phyloP scores from a whole-genome alignment of 164 flowering plant species.

The Nelumbo lutea region DNA sequence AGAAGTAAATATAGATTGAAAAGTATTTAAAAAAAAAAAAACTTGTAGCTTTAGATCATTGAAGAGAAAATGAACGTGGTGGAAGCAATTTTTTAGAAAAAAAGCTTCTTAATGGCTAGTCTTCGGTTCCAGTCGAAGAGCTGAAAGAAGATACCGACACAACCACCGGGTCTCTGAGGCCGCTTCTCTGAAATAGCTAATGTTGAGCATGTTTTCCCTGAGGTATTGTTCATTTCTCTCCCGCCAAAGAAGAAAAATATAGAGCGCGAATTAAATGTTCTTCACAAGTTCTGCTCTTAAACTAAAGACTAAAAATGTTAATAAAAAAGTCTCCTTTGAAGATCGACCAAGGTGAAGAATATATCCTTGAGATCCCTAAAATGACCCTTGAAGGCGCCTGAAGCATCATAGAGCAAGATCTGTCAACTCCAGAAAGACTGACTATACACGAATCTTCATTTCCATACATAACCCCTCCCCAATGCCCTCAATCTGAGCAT shows the following conservation, averaged over 20 bases:
- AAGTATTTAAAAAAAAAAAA: not conserved
- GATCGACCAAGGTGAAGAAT: not conserved
- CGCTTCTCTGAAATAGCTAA: conserved; percentile 65
- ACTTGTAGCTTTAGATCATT: too few species aligned
- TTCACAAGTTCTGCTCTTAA: not conserved
- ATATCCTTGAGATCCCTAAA: not conserved
- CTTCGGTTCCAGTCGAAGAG: conserved; percentile 83
- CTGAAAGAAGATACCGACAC: conserved; percentile 29
- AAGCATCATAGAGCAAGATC: not conserved
- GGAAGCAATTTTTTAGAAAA: conserved; percentile 72
- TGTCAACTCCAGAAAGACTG: not conserved
- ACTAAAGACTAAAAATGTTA: not conserved
- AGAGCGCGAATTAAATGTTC: not conserved
- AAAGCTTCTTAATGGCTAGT: conserved; percentile 73
- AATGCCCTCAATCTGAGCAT: not conserved
- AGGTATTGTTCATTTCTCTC: conserved; percentile 28
- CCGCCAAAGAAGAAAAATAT: not conserved
- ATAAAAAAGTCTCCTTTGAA: not conserved
- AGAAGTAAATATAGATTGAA: not conserved
- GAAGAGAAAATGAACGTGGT: conserved; percentile 37
- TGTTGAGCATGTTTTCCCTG: conserved; percentile 31
- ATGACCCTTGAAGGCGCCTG: too few species aligned
- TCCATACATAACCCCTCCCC: not conserved
- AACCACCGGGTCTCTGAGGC: conserved; percentile 66
- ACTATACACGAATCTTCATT: not conserved